Base-by-base conservation (phyloP, 352 stramenopile genomes). In the Plasmopara halstedii region DNA sequence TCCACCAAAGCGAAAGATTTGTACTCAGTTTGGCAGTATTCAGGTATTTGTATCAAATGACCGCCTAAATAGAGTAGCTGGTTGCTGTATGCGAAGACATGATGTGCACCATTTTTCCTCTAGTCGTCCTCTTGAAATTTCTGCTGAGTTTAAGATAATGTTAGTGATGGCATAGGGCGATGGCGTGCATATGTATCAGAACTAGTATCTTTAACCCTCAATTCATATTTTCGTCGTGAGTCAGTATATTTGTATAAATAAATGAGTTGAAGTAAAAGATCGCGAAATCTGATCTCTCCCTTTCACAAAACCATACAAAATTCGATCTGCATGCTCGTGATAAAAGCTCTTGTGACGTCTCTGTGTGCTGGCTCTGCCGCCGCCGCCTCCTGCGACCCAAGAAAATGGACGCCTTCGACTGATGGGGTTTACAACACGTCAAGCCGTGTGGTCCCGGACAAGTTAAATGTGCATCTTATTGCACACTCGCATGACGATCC, bases 381-480 rank as follows among this genome's bases (percentile, higher is more conserved):
- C 9, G 4, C 11, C 8, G 33, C 51, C 8, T 10, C 36, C 2
- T 88, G 76, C 42, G 71, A 85, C 29, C 69, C 76, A 17, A 75
- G 46, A 56, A 83, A 83, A 58, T 88, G 76, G 76, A 76, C 64
- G 46, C 62, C 66, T 8, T 76, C 79, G 9, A 56, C 64, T 7
- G 69, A 85, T 48, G 74, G 59, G 35, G 51, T 70, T n/a, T 92
- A 92, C 72, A 64, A 88, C 46, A 92, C 80, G 2, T 55, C 55
- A 14, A 59, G 65, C 8, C 58, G 42, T 13, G 53, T 89, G 9
- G 62, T 56, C 23, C 48, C 56, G 4, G 53, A 68, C 41, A 96
- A 89, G 45, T 72, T 99, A 42, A 98, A 98, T 43, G 86, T 99
- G 38, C 94, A 98, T 60, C 54, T 99, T 14, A 95, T 98, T 21